phyloP scores from a whole-genome alignment of 2,329 filamentous ascomycete species.

The Septoria petroselini region DNA sequence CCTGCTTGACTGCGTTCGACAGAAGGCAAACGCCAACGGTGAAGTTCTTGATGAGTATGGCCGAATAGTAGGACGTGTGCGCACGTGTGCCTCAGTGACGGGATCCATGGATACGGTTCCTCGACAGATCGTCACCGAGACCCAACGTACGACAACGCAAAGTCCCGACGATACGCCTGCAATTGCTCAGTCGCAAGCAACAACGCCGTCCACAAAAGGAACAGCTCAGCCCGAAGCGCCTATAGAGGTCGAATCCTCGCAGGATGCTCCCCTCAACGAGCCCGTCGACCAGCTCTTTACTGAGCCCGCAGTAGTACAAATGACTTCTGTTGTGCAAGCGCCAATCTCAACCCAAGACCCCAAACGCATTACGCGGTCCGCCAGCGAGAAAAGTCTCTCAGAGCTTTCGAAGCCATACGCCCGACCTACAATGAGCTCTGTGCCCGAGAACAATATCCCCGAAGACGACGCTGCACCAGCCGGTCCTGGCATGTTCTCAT shows the following conservation, averaged over 20 bases:
- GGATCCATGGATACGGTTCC: not conserved
- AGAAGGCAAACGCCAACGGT: conserved; percentile 47
- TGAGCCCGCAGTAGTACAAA: not conserved
- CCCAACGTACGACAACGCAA: not conserved
- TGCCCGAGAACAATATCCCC: conserved; percentile 28
- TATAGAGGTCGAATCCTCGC: not conserved
- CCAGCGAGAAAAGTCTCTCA: conserved; percentile 26
- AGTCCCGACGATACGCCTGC: not conserved
- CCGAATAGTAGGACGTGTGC: conserved; percentile 43
- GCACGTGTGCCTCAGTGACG: conserved; percentile 10
- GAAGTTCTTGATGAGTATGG: conserved; percentile 50
- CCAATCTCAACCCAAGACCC: not conserved
- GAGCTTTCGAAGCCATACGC: conserved; percentile 27
- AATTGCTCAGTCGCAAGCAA: not conserved
- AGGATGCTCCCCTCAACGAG: not conserved
- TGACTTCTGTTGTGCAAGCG: not conserved
- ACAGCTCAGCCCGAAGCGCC: not conserved
- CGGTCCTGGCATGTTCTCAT: conserved; percentile 25
- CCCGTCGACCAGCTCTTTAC: not conserved
- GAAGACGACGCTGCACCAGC: conserved; percentile 18
- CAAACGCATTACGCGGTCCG: conserved; percentile 12
- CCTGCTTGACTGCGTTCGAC: conserved; percentile 44
- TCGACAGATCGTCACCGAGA: not conserved
- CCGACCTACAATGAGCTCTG: conserved; percentile 28
- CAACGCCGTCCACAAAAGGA: not conserved